Evolutionary conservation across 2,329 filamentous ascomycete genomes (phyloP), one percentile per base, ranked within the genome.

Genomic region (Didymella lethalis): DNA sequence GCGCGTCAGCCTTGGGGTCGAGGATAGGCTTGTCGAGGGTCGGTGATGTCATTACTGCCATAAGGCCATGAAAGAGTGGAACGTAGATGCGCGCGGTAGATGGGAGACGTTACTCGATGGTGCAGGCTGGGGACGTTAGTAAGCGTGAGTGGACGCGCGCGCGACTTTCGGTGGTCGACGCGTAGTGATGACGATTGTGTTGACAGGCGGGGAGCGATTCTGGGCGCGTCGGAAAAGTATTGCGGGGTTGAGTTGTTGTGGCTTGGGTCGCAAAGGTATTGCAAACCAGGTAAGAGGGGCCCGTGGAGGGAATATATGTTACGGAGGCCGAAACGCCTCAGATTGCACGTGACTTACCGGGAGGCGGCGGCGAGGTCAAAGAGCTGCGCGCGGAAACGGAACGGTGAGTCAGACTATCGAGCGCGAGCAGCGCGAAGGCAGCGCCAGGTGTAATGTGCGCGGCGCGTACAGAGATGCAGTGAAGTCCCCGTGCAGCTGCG

Each of bases 1-100:
- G 68, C 51, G 82, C 78, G 72, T 77, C 79, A 71, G 80, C 76
- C 78, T 86, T 87, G 69, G 83, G 76, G 69, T 84, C 83, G 70
- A 79, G 67, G 50, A 75, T 62, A 53, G 72, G 62, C 65, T 74
- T 73, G 46, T 77, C 75, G 62, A 74, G 64, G 61, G 70, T 64
- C 58, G 76, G 64, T 70, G 73, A 73, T 64, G 74, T 75, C 75
- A 77, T 77, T 69, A 78, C 73, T 72, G 73, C 75, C 75, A 77
- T 78, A 67, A 62, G 72, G 67, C 75, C 75, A 76, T 77, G 66
- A 70, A 75, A 64, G 55, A 46, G 59, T 47, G 54, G 49, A 57
- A 61, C 50, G 62, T 58, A 65, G 58, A 65, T 67, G 69, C 64
- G 64, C 68, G 59, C 62, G 43, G 28, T 48, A 60, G 65, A 62